Evolutionary conservation across 208 protist species (phyloP).

Genomic region (Leishmania arabica): DNA sequence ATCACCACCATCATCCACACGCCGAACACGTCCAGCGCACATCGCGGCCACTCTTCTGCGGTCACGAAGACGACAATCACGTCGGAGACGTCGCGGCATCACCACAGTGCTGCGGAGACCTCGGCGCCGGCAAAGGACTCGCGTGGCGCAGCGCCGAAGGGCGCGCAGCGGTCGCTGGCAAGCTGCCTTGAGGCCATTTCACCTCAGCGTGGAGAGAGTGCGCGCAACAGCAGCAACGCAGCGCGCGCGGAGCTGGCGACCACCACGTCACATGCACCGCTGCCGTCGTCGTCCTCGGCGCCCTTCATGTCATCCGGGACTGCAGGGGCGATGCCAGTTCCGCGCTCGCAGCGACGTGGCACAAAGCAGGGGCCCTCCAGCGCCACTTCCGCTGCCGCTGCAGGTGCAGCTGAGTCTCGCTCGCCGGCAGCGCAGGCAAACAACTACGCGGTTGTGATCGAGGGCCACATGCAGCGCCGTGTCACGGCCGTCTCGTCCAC

Average conservation of each 20-base stretch:
- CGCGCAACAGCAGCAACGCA: neutral
- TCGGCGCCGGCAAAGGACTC: neutral
- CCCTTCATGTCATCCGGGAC: conserved; percentile 3
- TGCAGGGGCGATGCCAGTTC: conserved; percentile 23
- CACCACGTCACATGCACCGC: neutral
- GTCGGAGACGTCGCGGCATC: neutral
- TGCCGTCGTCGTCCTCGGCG: neutral
- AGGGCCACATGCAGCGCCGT: conserved; percentile 45
- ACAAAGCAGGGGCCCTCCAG: conserved; percentile 2
- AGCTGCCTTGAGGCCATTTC: conserved; percentile 34
- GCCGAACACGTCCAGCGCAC: conserved; percentile 9
- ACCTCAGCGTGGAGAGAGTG: neutral
- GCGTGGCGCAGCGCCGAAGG: conserved; percentile 10
- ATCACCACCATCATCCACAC: conserved; percentile 40
- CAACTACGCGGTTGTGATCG: conserved; percentile 44
- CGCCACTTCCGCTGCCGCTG: conserved; percentile 1
- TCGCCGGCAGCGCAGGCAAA: neutral
- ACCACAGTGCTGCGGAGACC: neutral
- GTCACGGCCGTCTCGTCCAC: conserved; percentile 34
- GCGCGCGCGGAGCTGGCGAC: neutral
- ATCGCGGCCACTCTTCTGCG: neutral
- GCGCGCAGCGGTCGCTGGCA: conserved; percentile 25
- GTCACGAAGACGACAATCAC: neutral
- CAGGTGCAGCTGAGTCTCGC: neutral
- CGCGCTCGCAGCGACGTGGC: conserved; percentile 20